phyloP scores from a whole-genome alignment of 208 protist species.

The Phytomonas sp. region DNA sequence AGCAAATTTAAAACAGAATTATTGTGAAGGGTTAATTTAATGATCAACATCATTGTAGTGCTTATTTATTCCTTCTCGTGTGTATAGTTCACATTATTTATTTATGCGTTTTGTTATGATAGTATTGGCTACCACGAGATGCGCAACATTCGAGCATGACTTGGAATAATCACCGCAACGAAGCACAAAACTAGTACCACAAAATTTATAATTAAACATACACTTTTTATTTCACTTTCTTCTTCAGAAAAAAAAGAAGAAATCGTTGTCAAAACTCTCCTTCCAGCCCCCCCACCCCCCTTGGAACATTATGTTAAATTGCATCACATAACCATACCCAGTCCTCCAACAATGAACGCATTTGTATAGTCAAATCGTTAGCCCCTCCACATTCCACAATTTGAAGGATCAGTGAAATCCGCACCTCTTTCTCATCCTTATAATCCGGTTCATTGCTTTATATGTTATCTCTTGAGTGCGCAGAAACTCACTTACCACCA shows the following conservation, averaged over 20 bases:
- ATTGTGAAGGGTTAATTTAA: slow-evolving; percentile 3
- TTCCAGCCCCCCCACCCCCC: background rate
- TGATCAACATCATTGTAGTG: background rate
- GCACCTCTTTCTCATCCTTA: background rate
- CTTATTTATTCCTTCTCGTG: background rate
- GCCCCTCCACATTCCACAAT: background rate
- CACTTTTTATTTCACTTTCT: background rate
- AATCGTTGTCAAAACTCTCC: background rate
- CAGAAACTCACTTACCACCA: background rate
- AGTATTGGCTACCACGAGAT: background rate
- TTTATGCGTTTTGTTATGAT: background rate
- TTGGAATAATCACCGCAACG: background rate
- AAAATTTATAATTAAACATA: background rate
- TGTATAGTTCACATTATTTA: background rate
- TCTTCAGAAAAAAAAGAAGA: background rate
- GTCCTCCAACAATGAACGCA: background rate
- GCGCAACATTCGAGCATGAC: background rate
- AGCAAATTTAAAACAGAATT: slow-evolving; percentile 3
- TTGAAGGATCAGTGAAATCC: background rate
- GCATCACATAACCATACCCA: background rate
- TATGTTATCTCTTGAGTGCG: background rate
- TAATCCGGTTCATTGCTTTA: background rate
- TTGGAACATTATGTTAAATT: background rate
- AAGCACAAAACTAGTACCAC: background rate
- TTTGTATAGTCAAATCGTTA: background rate